Conservation (phyloP, 2,329 filamentous ascomycete species). For the Chaetomium sp. region DNA sequence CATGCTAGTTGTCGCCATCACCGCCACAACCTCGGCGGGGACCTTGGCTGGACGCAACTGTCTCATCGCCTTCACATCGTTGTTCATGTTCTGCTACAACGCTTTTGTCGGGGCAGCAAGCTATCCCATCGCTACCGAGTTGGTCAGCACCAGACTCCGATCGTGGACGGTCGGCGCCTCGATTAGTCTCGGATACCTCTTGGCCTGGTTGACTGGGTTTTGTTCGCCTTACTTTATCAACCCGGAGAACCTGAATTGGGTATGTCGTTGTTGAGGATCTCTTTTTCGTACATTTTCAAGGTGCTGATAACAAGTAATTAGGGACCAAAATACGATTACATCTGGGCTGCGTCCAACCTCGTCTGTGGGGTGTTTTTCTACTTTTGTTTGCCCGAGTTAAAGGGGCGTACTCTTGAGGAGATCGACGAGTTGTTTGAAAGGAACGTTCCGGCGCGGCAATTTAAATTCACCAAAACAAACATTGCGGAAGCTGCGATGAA, state of each 20-base stretch:
- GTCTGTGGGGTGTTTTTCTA: slow-evolving; percentile 28
- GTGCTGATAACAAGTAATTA: neutral
- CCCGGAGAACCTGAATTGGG: slow-evolving; percentile 35
- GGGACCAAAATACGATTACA: slow-evolving; percentile 39
- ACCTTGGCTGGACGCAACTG: slow-evolving; percentile 28
- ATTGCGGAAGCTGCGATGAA: slow-evolving; percentile 24
- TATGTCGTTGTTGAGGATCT: slow-evolving; percentile 9
- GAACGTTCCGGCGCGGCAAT: slow-evolving; percentile 25
- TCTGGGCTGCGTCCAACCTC: slow-evolving; percentile 34
- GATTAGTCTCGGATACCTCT: slow-evolving; percentile 41
- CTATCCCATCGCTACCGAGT: slow-evolving; percentile 38
- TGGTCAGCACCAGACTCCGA: slow-evolving; percentile 38
- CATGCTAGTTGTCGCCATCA: slow-evolving; percentile 39
- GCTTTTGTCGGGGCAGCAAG: slow-evolving; percentile 35
- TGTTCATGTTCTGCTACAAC: slow-evolving; percentile 34
- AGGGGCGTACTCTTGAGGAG: slow-evolving; percentile 28
- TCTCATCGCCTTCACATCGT: slow-evolving; percentile 31
- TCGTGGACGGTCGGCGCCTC: slow-evolving; percentile 44
- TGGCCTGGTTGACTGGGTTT: slow-evolving; percentile 41
- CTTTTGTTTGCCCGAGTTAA: slow-evolving; percentile 28
- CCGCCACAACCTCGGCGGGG: slow-evolving; percentile 24
- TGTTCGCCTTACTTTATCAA: slow-evolving; percentile 44
- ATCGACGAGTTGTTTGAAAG: slow-evolving; percentile 30
- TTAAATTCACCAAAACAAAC: slow-evolving; percentile 25
- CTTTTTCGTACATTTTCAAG: neutral